phyloP scores from a whole-genome alignment of 306 rosid species.

The Heteromeles arbutifolia region DNA sequence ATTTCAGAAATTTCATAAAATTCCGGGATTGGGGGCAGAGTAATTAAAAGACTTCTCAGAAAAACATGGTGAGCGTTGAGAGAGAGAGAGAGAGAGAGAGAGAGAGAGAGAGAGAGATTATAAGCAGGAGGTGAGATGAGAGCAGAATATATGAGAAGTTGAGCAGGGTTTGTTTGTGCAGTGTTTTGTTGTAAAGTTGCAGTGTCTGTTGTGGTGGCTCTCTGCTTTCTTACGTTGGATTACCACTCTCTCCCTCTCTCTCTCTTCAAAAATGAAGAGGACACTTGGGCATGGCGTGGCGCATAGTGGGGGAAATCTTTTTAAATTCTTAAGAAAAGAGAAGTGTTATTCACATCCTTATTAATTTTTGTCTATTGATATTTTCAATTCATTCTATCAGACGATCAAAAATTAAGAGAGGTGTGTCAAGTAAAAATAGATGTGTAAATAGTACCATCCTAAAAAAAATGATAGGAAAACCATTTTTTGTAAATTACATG shows the following conservation, averaged over 20 bases:
- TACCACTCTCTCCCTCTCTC: slow-evolving; percentile 25
- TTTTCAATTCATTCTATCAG: too few species aligned
- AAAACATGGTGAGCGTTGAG: slow-evolving; percentile 15
- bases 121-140: neutral
- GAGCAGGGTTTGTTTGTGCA: neutral
- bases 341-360: too few species aligned
- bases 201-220: slow-evolving; percentile 1
- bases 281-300: slow-evolving; percentile 26
- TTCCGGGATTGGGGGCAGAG: slow-evolving; percentile 2
- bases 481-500: too few species aligned
- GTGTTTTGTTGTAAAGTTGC: neutral
- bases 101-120: neutral
- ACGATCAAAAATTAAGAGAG: accelerated
- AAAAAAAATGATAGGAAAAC: too few species aligned
- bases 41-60: slow-evolving; percentile 12
- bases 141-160: neutral
- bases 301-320: neutral
- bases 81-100: neutral
- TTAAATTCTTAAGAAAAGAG: neutral
- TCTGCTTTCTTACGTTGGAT: slow-evolving; percentile 63
- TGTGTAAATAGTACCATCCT: too few species aligned
- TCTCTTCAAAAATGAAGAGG: neutral
- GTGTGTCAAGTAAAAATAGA: accelerated
- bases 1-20: neutral
- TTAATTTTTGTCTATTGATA: too few species aligned